These are phyloP conservation scores for Plasmodium malariae DNA, from an alignment of 169 alveolate genomes.

Conservation along the genomic window DNA sequence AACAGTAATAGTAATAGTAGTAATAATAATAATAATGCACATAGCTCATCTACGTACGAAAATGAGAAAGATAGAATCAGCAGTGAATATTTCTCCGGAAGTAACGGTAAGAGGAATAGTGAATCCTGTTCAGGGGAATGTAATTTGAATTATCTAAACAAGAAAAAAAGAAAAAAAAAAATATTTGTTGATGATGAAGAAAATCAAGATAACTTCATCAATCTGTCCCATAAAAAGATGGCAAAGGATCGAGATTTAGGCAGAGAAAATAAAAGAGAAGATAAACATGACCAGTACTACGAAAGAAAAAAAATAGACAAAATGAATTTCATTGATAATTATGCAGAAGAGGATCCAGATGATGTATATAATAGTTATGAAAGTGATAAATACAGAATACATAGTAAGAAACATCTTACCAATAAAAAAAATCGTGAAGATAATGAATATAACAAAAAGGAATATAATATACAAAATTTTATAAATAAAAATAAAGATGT, in stretches of 20 bases:
- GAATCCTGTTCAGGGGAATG: neutral
- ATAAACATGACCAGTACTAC: neutral
- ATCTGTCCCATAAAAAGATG: slow-evolving; percentile 18
- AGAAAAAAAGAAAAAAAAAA: slow-evolving; percentile 71
- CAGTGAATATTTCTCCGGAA: neutral
- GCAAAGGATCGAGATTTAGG: slow-evolving; percentile 21
- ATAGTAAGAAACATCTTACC: neutral
- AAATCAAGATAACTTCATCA: neutral
- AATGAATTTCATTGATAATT: neutral
- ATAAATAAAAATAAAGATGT: slow-evolving; percentile 73
- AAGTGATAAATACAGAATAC: slow-evolving; percentile 7
- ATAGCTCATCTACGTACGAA: neutral
- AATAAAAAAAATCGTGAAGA: slow-evolving; percentile 12
- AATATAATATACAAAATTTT: slow-evolving; percentile 58
- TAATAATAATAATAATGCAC: neutral
- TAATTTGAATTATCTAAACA: slow-evolving; percentile 4
- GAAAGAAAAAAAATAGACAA: slow-evolving; percentile 1
- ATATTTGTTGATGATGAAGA: slow-evolving; percentile 54
- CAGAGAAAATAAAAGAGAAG: slow-evolving; percentile 26
- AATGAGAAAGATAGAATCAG: neutral
- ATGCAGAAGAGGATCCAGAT: neutral
- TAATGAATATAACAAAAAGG: slow-evolving; percentile 42
- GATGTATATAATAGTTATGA: slow-evolving; percentile 8
- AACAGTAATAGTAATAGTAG: neutral
- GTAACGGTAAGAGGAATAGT: slow-evolving; percentile 19